phyloP scores from a whole-genome alignment of 192 early-diverging fungal genomes.

The Chytriomyces hyalinus region DNA sequence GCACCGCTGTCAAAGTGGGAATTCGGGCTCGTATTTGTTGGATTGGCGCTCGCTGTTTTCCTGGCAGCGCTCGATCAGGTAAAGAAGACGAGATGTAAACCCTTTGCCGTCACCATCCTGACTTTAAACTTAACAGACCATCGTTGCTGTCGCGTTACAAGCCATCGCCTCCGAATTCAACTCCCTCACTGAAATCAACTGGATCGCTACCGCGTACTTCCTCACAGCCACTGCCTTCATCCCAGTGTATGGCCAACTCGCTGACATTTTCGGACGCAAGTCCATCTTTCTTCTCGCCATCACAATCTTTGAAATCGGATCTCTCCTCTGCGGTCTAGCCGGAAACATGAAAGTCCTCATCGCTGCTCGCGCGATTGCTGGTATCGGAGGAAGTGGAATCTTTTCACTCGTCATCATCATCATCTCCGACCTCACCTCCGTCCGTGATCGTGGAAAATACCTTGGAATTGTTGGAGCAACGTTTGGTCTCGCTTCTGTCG shows the following conservation, averaged over 20 bases:
- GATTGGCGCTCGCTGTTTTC: slow-evolving; percentile 47
- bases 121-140: slow-evolving; percentile 35
- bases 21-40: slow-evolving; percentile 36
- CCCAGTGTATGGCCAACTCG: slow-evolving; percentile 76
- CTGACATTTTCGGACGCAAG: slow-evolving; percentile 84
- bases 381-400: slow-evolving; percentile 69
- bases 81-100: background rate
- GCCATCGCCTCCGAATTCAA: slow-evolving; percentile 43
- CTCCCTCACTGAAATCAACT: slow-evolving; percentile 33
- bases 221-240: slow-evolving; percentile 64
- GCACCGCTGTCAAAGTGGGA: slow-evolving; percentile 12
- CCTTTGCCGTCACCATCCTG: background rate
- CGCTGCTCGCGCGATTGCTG: slow-evolving; percentile 72
- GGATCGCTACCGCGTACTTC: slow-evolving; percentile 40
- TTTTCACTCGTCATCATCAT: slow-evolving; percentile 79
- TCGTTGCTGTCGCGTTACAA: slow-evolving; percentile 40
- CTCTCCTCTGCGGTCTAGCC: slow-evolving; percentile 76
- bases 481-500: slow-evolving; percentile 73
- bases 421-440: slow-evolving; percentile 77
- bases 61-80: slow-evolving; percentile 50
- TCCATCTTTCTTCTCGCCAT: slow-evolving; percentile 69
- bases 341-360: slow-evolving; percentile 70
- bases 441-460: slow-evolving; percentile 73
- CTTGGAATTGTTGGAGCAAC: slow-evolving; percentile 69
- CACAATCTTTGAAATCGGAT: slow-evolving; percentile 75